Percentiles rank a stretch among this genome's conserved stretches.
Evolutionary conservation across 176 grass and related monocot genomes (phyloP).

Genomic region (Carex myosuroides): DNA sequence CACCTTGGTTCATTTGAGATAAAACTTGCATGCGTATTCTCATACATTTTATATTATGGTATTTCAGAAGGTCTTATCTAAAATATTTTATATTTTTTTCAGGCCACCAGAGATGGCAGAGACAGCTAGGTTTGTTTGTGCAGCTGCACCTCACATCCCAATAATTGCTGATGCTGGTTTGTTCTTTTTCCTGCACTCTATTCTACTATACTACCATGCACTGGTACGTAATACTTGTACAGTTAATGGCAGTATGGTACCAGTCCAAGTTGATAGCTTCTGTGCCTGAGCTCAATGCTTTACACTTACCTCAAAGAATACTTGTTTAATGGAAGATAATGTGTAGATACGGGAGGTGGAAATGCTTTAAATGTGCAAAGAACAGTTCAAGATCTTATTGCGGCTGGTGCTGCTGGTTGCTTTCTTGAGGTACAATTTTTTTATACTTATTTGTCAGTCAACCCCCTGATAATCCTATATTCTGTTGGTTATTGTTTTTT

Average conservation of each 20-base stretch:
- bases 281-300: background rate
- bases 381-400: slow-evolving; percentile 43
- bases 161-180: slow-evolving; percentile 39
- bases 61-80: background rate
- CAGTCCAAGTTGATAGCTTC: background rate
- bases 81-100: background rate
- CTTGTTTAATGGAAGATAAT: background rate
- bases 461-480: background rate
- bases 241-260: background rate
- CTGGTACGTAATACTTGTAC: background rate
- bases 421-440: slow-evolving; percentile 31
- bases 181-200: background rate
- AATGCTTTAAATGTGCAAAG: slow-evolving; percentile 41
- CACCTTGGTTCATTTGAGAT: background rate
- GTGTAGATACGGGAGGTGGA: slow-evolving; percentile 42
- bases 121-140: slow-evolving; percentile 23
- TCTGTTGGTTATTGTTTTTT: background rate
- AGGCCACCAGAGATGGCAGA: slow-evolving; percentile 49
- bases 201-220: background rate
- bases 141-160: slow-evolving; percentile 6
- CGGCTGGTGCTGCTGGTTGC: slow-evolving; percentile 40
- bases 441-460: background rate
- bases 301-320: background rate
- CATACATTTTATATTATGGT: background rate
- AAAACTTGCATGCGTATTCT: background rate